Evolutionary conservation across 106 monocot species (phyloP).

Genomic region (Gastrodia elata): DNA sequence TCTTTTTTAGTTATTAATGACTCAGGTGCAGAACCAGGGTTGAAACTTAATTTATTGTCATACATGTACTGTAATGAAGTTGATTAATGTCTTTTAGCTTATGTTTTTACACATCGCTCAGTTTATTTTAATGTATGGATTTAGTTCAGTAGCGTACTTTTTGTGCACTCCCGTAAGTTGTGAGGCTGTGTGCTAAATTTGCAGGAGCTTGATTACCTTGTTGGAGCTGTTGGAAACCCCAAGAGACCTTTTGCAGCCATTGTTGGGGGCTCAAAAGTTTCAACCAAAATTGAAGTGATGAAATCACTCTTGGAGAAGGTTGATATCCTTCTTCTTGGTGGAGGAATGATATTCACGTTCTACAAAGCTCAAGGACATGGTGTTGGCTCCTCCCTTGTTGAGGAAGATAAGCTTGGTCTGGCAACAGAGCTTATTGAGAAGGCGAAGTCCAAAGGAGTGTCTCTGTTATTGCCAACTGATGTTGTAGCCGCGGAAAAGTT

Average conservation of each 20-base stretch:
- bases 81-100: neutral
- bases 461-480: slow-evolving; percentile 52
- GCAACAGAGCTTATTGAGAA: slow-evolving; percentile 55
- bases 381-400: slow-evolving; percentile 56
- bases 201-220: slow-evolving; percentile 65
- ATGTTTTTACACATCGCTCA: neutral
- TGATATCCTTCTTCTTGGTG: slow-evolving; percentile 57
- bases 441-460: slow-evolving; percentile 50
- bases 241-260: slow-evolving; percentile 69
- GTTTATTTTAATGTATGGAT: too few relatives aligned
- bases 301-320: slow-evolving; percentile 56
- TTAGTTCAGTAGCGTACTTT: neutral
- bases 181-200: neutral
- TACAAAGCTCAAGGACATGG: slow-evolving; percentile 58
- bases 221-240: slow-evolving; percentile 56
- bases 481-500: slow-evolving; percentile 57
- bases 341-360: slow-evolving; percentile 73
- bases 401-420: slow-evolving; percentile 65
- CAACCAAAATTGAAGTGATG: slow-evolving; percentile 60
- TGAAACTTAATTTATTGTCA: neutral
- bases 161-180: neutral
- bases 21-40: too few relatives aligned
- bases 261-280: slow-evolving; percentile 71
- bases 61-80: slow-evolving; percentile 4
- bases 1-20: neutral